phyloP scores from a whole-genome alignment of 179 eudicot species.

The Corrigiola litoralis region DNA sequence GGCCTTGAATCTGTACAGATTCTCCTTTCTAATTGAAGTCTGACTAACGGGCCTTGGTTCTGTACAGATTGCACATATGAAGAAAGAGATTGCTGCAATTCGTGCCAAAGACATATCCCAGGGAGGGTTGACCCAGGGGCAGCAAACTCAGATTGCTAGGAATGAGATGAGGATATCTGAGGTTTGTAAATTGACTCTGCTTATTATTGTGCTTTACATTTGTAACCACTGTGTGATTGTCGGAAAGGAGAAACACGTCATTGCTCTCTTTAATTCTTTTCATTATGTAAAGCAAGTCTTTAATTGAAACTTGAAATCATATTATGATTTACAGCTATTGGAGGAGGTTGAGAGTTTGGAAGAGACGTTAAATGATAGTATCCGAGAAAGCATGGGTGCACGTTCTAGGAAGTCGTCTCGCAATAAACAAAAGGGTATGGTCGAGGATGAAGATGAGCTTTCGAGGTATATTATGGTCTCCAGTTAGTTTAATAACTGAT shows the following conservation, averaged over 20 bases:
- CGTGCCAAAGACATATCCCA: slow-evolving; percentile 96
- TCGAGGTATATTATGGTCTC: slow-evolving; percentile 46
- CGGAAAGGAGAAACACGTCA: background rate
- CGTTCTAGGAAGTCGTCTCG: slow-evolving; percentile 45
- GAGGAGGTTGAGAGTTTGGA: slow-evolving; percentile 99
- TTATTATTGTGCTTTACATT: background rate
- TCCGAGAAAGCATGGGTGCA: slow-evolving; percentile 88
- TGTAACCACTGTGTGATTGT: background rate
- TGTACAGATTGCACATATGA: slow-evolving; percentile 88
- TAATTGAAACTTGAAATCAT: background rate
- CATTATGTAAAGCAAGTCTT: background rate
- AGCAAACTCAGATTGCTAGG: slow-evolving; percentile 98
- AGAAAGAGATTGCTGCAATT: slow-evolving; percentile 95
- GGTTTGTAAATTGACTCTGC: slow-evolving; percentile 31
- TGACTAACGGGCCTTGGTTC: slow-evolving; percentile 1
- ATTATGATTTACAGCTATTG: slow-evolving; percentile 22
- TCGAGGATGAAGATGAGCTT: slow-evolving; percentile 71
- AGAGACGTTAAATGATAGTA: slow-evolving; percentile 96
- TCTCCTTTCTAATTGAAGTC: background rate
- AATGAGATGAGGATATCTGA: slow-evolving; percentile 92
- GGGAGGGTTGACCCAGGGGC: slow-evolving; percentile 99
- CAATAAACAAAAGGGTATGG: slow-evolving; percentile 50
- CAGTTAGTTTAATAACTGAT: background rate
- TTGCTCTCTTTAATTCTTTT: background rate
- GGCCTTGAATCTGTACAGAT: slow-evolving; percentile 41